Evolutionary conservation across 306 rosid genomes (phyloP).

Genomic region (Lagenaria siceraria): DNA sequence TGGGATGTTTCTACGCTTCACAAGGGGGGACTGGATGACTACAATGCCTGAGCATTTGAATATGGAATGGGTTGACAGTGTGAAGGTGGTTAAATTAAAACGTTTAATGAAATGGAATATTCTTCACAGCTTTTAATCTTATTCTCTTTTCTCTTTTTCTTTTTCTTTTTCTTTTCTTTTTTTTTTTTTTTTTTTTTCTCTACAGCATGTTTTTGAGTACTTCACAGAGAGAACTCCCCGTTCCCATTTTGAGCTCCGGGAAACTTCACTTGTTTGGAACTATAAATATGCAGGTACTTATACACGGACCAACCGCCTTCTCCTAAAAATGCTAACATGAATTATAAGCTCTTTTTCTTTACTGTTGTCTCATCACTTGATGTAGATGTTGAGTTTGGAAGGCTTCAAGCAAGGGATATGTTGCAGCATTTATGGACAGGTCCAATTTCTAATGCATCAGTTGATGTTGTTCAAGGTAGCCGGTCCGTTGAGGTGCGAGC

Average conservation of each 20-base stretch:
- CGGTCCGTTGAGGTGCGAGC: conserved; percentile 89
- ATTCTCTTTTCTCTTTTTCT: conserved; percentile 2
- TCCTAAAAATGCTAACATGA: not conserved
- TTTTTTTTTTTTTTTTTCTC: not conserved
- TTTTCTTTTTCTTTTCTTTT: conserved; percentile 11
- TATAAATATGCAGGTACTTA: conserved; percentile 73
- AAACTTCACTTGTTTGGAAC: conserved; percentile 79
- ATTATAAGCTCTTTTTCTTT: conserved; percentile 5
- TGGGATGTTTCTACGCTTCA: conserved; percentile 76
- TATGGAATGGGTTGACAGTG: conserved; percentile 96
- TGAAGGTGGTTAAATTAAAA: conserved; percentile 40
- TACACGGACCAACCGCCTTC: not conserved
- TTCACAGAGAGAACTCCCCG: conserved; percentile 95
- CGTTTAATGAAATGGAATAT: conserved; percentile 2
- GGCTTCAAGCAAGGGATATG: conserved; percentile 93
- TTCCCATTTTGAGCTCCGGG: conserved; percentile 80
- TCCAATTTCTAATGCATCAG: conserved; percentile 91
- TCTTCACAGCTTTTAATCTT: conserved; percentile 15
- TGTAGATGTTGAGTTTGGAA: conserved; percentile 87
- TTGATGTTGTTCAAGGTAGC: conserved; percentile 91
- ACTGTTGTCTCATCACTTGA: conserved; percentile 11
- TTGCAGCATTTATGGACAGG: conserved; percentile 95
- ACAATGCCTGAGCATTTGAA: conserved; percentile 85
- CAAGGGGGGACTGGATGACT: conserved; percentile 89
- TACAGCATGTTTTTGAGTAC: conserved; percentile 84